Evolutionary conservation across 768 basidiomycete genomes (phyloP), one percentile per base, ranked within the genome.

Genomic region (Sistotremastrum niveocremeum): DNA sequence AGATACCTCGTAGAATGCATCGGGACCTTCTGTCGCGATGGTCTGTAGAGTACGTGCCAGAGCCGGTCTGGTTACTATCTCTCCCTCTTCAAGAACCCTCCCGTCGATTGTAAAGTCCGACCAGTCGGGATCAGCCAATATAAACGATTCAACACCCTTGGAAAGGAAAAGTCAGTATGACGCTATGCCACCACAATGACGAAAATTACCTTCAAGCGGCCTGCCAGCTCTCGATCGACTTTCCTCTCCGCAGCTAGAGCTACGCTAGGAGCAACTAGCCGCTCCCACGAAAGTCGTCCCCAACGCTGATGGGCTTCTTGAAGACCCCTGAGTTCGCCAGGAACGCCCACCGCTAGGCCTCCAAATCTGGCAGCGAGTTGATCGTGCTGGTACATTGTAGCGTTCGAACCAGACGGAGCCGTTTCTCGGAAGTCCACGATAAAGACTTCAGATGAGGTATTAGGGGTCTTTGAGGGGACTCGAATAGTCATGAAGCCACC

Each of bases 401-500:
- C 60, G 56, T 81, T 84, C 4, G 89, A 69, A 34, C 75, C 61
- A 0, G 71, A 73, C 0, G 94, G 89, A 1, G 84, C 88, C 0
- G 77, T 81, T 62, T 97, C 94, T 38, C 94, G 76, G 59, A 88
- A 97, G 65, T 97, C 87, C 42, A 97, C 71, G 8, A 72, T 74
- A 59, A 70, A 82, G 36, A 80, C 79, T 54, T 80, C 68, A 34
- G 83, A 84, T 8, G 58, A 50, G 5, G 54, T 61, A 32, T 63
- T 64, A 1, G 65, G 52, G 33, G 57, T 52, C 1, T 55, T 52
- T 12, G 81, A 73, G 10, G 88, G 83, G 10, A 89, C 64, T 20
- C 89, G 79, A 33, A 93, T 72, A 30, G 77, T 80, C 79, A 89
- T 84, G 55, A 87, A 85, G 0, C 88, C 88, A 11, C 86, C 88